Conservation (phyloP, 1,284 basidiomycete species). For the Peniophora sp. region DNA sequence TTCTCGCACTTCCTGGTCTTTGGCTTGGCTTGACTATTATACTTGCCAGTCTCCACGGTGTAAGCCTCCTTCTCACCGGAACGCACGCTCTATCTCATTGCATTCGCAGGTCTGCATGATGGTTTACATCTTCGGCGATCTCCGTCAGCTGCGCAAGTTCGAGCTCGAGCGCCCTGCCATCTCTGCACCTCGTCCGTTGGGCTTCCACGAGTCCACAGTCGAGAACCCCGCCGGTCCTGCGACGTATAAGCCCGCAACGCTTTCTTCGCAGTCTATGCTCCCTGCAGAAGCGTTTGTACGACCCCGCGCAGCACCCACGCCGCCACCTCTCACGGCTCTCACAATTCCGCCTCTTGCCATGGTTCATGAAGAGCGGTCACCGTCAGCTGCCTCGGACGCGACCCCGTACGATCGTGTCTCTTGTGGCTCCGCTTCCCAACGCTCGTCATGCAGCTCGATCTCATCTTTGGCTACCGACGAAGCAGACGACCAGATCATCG, state of each 20-base stretch:
- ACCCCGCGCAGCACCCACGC: constrained; percentile 13
- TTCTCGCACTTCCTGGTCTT: constrained; percentile 57
- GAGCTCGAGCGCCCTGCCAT: constrained; percentile 62
- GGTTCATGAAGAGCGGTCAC: constrained; percentile 1
- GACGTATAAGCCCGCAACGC: constrained; percentile 12
- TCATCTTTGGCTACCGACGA: neutral
- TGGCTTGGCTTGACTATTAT: constrained; percentile 63
- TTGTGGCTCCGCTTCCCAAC: neutral
- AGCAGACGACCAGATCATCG: constrained; percentile 23
- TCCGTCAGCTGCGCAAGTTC: constrained; percentile 69
- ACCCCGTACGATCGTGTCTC: constrained; percentile 10
- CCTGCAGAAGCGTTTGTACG: constrained; percentile 8
- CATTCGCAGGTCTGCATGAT: constrained; percentile 38
- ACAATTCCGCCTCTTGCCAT: constrained; percentile 6
- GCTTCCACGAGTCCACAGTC: constrained; percentile 14
- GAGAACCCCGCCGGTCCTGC: constrained; percentile 17
- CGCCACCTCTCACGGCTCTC: constrained; percentile 11
- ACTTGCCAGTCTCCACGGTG: constrained; percentile 57
- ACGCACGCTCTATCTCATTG: constrained; percentile 1
- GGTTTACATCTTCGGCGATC: constrained; percentile 75
- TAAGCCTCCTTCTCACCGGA: constrained; percentile 14
- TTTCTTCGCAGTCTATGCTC: constrained; percentile 9
- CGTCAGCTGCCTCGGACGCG: constrained; percentile 6
- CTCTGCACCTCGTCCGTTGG: constrained; percentile 35
- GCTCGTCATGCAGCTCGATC: neutral